These are phyloP conservation scores for Crataegus laevigata DNA, from an alignment of 306 rosid genomes.

Conservation along the genomic window DNA sequence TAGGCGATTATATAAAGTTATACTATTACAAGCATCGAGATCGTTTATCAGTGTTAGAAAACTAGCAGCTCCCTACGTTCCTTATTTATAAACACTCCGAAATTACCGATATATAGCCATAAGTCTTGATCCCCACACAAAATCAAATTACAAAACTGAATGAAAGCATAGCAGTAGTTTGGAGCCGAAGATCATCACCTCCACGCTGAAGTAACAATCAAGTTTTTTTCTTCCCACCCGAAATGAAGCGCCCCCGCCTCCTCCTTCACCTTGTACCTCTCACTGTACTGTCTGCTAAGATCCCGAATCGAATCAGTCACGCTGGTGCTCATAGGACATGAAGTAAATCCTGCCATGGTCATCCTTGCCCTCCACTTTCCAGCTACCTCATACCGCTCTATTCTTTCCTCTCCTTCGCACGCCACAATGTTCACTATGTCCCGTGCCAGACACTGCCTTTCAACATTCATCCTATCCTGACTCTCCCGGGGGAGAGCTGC, in stretches of 20 bases:
- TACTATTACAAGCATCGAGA: slow-evolving; percentile 3
- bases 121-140: slow-evolving; percentile 19
- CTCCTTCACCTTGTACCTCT: slow-evolving; percentile 63
- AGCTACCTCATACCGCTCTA: slow-evolving; percentile 88
- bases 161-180: neutral
- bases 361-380: slow-evolving; percentile 99
- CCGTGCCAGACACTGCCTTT: slow-evolving; percentile 86
- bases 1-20: neutral
- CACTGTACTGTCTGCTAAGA: slow-evolving; percentile 51
- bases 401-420: slow-evolving; percentile 88
- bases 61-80: slow-evolving; percentile 9
- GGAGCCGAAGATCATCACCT: slow-evolving; percentile 38
- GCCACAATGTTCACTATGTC: slow-evolving; percentile 89
- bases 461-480: slow-evolving; percentile 90
- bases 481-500: slow-evolving; percentile 86
- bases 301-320: slow-evolving; percentile 39
- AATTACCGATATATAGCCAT: neutral
- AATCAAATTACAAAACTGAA: slow-evolving; percentile 26
- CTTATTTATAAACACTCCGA: slow-evolving; percentile 15
- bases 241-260: slow-evolving; percentile 79
- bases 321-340: slow-evolving; percentile 45
- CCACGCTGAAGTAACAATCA: slow-evolving; percentile 95
- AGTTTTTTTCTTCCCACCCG: slow-evolving; percentile 90
- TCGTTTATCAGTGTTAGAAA: slow-evolving; percentile 13
- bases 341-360: slow-evolving; percentile 81